phyloP scores from a whole-genome alignment of 805 yeast genomes.

The Starmerella bombicola region DNA sequence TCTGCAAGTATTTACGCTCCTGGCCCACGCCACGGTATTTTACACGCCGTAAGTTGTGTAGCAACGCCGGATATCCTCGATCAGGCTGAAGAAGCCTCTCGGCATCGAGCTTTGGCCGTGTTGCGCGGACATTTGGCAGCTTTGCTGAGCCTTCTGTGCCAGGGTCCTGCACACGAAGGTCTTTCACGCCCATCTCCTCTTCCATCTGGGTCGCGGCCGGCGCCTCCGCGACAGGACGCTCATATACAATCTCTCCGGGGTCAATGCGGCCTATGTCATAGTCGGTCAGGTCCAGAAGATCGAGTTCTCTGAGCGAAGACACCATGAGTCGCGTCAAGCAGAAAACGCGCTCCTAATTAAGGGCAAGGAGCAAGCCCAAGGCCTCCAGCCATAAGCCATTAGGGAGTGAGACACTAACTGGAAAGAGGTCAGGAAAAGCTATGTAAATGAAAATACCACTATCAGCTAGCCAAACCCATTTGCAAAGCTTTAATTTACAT shows the following conservation, averaged over 20 bases:
- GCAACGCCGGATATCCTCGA: slow-evolving; percentile 48
- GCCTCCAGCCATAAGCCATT: too few relatives aligned
- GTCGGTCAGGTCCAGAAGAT: not conserved
- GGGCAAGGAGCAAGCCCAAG: too few relatives aligned
- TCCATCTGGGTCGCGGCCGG: slow-evolving; percentile 13
- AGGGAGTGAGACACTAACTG: too few relatives aligned
- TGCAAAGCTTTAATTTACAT: too few relatives aligned
- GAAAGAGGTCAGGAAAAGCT: too few relatives aligned
- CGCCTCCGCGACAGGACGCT: too few relatives aligned
- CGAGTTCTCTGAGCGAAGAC: not conserved
- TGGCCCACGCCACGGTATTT: slow-evolving; percentile 33
- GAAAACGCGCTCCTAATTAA: too few relatives aligned
- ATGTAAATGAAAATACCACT: too few relatives aligned
- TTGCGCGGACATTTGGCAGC: slow-evolving; percentile 6
- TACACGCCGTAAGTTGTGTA: slow-evolving; percentile 24
- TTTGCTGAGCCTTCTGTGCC: slow-evolving; percentile 18
- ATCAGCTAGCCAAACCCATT: too few relatives aligned
- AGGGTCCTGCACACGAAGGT: slow-evolving; percentile 21
- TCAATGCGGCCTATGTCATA: too few relatives aligned
- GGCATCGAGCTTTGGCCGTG: slow-evolving; percentile 33
- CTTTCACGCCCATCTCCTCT: slow-evolving; percentile 6
- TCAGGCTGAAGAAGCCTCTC: slow-evolving; percentile 36
- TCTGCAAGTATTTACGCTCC: slow-evolving; percentile 39
- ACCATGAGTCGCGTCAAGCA: too few relatives aligned
- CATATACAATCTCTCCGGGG: too few relatives aligned